Evolutionary conservation across 1,284 basidiomycete species (phyloP).

Genomic region (Pascua sp.): DNA sequence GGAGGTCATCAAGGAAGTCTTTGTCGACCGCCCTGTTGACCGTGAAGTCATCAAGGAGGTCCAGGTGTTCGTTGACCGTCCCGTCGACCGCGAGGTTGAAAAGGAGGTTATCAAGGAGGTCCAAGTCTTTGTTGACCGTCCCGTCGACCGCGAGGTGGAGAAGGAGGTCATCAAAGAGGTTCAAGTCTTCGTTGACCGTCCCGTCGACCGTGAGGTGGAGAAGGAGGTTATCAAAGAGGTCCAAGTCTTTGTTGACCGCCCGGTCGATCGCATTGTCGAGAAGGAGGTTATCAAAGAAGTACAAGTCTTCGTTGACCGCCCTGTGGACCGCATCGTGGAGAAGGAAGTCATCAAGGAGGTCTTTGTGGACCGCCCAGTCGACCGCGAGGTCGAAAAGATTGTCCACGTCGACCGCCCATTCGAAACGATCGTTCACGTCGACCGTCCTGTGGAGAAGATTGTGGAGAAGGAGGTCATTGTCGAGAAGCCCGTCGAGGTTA

Average conservation of each 20-base stretch:
- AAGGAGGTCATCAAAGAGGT: constrained; percentile 26
- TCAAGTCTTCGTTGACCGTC: constrained; percentile 45
- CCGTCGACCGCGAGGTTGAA: constrained; percentile 33
- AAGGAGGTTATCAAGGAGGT: constrained; percentile 31
- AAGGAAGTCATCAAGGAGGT: constrained; percentile 42
- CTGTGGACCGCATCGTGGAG: constrained; percentile 39
- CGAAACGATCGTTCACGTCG: constrained; percentile 18
- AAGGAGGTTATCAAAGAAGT: constrained; percentile 23
- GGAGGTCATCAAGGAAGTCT: constrained; percentile 36
- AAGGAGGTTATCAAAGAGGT: constrained; percentile 31
- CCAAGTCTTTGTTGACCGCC: constrained; percentile 18
- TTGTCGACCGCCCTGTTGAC: constrained; percentile 19
- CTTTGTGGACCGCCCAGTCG: constrained; percentile 37
- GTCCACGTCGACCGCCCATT: constrained; percentile 27
- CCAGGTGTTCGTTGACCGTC: constrained; percentile 29
- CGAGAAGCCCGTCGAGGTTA: constrained; percentile 44
- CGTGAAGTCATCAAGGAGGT: constrained; percentile 16
- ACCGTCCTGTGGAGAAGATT: constrained; percentile 40
- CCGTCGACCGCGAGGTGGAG: constrained; percentile 33
- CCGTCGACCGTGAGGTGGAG: constrained; percentile 44
- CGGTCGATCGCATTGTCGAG: constrained; percentile 33
- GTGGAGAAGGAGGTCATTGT: constrained; percentile 39
- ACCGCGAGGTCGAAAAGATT: constrained; percentile 30
- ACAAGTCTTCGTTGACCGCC: constrained; percentile 10
- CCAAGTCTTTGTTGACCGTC: constrained; percentile 19